Percentiles rank a stretch among this genome's conserved stretches.
phyloP scores from a whole-genome alignment of 495 filamentous ascomycete species.

The Hyaloscypha variabilis region DNA sequence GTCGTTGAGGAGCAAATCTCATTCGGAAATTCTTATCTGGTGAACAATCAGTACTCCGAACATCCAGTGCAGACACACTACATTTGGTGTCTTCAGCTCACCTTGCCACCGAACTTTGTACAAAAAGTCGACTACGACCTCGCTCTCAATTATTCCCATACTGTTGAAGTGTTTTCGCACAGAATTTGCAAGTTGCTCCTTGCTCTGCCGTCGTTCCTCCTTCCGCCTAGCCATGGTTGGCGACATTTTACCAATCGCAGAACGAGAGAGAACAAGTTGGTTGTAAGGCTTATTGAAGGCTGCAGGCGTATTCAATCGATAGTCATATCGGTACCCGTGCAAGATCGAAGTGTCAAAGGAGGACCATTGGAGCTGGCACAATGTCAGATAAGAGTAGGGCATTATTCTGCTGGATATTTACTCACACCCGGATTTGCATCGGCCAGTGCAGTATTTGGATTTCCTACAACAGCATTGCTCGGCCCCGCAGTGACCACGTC shows the following conservation, averaged over 20 bases:
- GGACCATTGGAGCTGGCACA: slow-evolving; percentile 72
- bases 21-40: slow-evolving; percentile 50
- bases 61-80: neutral
- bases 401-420: neutral
- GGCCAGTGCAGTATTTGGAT: slow-evolving; percentile 2
- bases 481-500: slow-evolving; percentile 35
- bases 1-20: slow-evolving; percentile 43
- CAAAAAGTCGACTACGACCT: slow-evolving; percentile 83
- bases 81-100: slow-evolving; percentile 45
- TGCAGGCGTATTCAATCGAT: slow-evolving; percentile 67
- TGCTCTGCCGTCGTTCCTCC: slow-evolving; percentile 66
- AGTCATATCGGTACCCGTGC: slow-evolving; percentile 78
- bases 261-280: slow-evolving; percentile 68
- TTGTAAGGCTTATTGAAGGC: slow-evolving; percentile 73
- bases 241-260: slow-evolving; percentile 69
- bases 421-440: slow-evolving; percentile 26
- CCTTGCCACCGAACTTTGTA: slow-evolving; percentile 75
- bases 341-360: slow-evolving; percentile 72
- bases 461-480: slow-evolving; percentile 17
- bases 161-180: slow-evolving; percentile 92
- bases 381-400: neutral
- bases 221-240: slow-evolving; percentile 71
- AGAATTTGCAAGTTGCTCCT: slow-evolving; percentile 77
- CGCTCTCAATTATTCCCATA: slow-evolving; percentile 80
- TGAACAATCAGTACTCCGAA: slow-evolving; percentile 8